Percentiles rank a stretch among this genome's conserved stretches.
Evolutionary conservation across 2,329 filamentous ascomycete species (phyloP).

Genomic region (Trichoderma koningii): DNA sequence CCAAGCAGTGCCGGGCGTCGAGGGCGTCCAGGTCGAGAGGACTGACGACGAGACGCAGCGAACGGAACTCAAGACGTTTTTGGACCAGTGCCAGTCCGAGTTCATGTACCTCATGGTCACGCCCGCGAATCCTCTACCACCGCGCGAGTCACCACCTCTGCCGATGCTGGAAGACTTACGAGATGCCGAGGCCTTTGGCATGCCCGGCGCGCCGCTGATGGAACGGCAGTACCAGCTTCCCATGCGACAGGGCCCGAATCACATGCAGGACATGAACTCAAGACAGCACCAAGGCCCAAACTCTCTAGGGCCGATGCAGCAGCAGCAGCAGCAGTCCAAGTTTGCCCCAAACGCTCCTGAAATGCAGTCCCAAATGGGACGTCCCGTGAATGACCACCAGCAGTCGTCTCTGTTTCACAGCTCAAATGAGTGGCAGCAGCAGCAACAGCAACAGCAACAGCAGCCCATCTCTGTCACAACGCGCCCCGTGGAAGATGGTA

Average conservation of each 20-base stretch:
- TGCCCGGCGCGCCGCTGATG: conserved; percentile 48
- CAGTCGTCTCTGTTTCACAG: conserved; percentile 45
- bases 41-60: conserved; percentile 55
- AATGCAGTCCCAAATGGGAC: conserved; percentile 52
- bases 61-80: conserved; percentile 59
- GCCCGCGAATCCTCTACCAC: conserved; percentile 65
- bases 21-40: conserved; percentile 51
- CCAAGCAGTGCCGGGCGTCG: conserved; percentile 46
- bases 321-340: conserved; percentile 44
- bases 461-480: conserved; percentile 40
- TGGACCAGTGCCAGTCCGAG: conserved; percentile 66
- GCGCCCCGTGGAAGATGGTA: conserved; percentile 41
- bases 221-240: conserved; percentile 45
- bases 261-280: conserved; percentile 54
- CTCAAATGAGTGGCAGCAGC: conserved; percentile 41
- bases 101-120: conserved; percentile 70
- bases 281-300: conserved; percentile 58
- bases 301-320: conserved; percentile 60
- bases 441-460: conserved; percentile 37
- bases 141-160: conserved; percentile 62
- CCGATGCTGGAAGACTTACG: conserved; percentile 62
- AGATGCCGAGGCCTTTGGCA: conserved; percentile 55
- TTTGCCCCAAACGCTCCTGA: conserved; percentile 43
- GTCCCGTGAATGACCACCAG: conserved; percentile 54
- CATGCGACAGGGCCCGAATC: conserved; percentile 56